These are phyloP conservation scores for Crucibulum laeve DNA, from an alignment of 768 basidiomycete species.

Conservation along the genomic window DNA sequence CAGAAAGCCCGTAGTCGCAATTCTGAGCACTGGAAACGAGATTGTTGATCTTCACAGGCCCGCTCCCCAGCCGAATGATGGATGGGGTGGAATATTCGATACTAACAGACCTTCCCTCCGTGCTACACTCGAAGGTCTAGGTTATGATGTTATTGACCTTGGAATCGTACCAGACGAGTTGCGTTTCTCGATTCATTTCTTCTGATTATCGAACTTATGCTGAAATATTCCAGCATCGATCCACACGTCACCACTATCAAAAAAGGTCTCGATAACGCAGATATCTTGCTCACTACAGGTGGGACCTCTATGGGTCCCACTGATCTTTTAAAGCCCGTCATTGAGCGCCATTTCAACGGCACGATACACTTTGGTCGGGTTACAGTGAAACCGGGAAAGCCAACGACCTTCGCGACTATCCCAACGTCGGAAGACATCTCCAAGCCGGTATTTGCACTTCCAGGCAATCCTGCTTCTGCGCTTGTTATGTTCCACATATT, in stretches of 20 bases:
- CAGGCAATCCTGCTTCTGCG: conserved; percentile 87
- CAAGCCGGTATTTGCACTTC: conserved; percentile 79
- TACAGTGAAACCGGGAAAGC: conserved; percentile 80
- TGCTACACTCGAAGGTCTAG: conserved; percentile 65
- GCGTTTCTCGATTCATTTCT: conserved; percentile 12
- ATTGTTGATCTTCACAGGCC: conserved; percentile 56
- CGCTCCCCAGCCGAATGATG: conserved; percentile 22
- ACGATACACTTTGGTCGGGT: conserved; percentile 85
- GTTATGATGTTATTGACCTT: conserved; percentile 74
- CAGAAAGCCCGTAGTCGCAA: conserved; percentile 70
- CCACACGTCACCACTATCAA: conserved; percentile 55
- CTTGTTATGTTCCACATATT: conserved; percentile 84
- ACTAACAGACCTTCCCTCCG: conserved; percentile 81
- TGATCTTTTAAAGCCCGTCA: conserved; percentile 83
- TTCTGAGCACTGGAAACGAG: conserved; percentile 88
- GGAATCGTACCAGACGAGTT: conserved; percentile 79
- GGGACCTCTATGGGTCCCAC: conserved; percentile 91
- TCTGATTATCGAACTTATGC: background rate
- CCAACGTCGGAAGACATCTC: conserved; percentile 32
- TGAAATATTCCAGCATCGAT: conserved; percentile 36
- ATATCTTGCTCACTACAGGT: conserved; percentile 80
- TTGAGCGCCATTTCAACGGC: conserved; percentile 74
- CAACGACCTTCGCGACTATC: conserved; percentile 85
- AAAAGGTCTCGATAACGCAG: conserved; percentile 56
- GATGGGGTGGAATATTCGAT: conserved; percentile 77